Conservation (phyloP, 1,284 basidiomycete genomes). For the Pisolithus thermaeus region DNA sequence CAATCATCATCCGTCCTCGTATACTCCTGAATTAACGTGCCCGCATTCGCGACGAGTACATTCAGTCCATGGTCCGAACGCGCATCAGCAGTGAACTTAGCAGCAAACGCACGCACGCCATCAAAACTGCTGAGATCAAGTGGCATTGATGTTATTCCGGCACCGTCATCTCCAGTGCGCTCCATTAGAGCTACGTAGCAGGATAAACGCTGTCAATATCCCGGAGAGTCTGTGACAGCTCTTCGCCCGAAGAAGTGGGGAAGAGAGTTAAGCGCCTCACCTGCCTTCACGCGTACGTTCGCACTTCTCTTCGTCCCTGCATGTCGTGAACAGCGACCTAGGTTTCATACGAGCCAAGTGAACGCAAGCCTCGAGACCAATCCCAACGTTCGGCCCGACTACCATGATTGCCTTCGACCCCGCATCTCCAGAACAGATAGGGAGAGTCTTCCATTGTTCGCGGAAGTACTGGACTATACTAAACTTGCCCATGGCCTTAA, state of each 20-base stretch:
- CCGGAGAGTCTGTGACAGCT: too few species aligned
- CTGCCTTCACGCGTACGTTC: constrained; percentile 18
- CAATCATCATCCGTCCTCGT: constrained; percentile 14
- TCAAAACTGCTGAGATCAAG: constrained; percentile 21
- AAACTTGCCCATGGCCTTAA: constrained; percentile 11
- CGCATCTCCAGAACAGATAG: constrained; percentile 16
- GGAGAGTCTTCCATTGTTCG: constrained; percentile 14
- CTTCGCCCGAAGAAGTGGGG: too few species aligned
- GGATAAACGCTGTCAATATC: not conserved
- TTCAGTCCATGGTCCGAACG: constrained; percentile 10
- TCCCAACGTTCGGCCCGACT: constrained; percentile 27
- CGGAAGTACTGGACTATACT: constrained; percentile 10
- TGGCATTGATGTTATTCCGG: constrained; percentile 12
- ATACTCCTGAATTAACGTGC: constrained; percentile 8
- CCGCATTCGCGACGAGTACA: constrained; percentile 21
- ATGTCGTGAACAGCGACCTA: constrained; percentile 19
- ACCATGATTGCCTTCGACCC: constrained; percentile 21
- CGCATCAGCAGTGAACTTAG: constrained; percentile 14
- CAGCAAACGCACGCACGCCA: constrained; percentile 17
- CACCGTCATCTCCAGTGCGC: not conserved
- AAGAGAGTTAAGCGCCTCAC: not conserved
- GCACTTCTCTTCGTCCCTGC: constrained; percentile 21
- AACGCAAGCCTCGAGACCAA: constrained; percentile 27
- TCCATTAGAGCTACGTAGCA: constrained; percentile 12
- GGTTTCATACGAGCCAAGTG: constrained; percentile 23